These are phyloP conservation scores for Fraxinus xanthoxyloides DNA, from an alignment of 305 asterid genomes.

Conservation along the genomic window DNA sequence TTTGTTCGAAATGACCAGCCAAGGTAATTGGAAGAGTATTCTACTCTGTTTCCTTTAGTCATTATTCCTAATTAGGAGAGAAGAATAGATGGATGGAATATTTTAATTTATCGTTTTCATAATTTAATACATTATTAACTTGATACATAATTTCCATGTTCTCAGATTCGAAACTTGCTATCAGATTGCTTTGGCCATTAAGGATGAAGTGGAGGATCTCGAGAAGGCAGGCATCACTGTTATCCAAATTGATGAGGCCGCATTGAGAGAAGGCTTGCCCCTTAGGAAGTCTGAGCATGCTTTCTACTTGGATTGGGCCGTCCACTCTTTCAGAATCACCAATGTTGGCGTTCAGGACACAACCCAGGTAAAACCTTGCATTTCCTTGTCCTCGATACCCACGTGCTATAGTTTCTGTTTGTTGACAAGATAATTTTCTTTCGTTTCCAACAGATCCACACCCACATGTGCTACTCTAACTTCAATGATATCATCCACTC, in stretches of 20 bases:
- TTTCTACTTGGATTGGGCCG: constrained; percentile 46
- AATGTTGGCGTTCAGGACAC: constrained; percentile 27
- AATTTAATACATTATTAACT: neutral
- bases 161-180: constrained; percentile 39
- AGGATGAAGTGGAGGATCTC: constrained; percentile 48
- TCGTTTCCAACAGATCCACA: constrained; percentile 26
- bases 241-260: constrained; percentile 47
- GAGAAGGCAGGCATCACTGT: constrained; percentile 44
- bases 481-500: constrained; percentile 33
- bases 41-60: neutral
- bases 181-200: constrained; percentile 45
- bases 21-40: constrained; percentile 15
- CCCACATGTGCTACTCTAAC: constrained; percentile 43
- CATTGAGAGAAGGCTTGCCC: constrained; percentile 46
- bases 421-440: neutral
- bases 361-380: constrained; percentile 22
- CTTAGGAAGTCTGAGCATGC: constrained; percentile 39
- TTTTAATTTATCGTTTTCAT: neutral
- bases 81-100: neutral
- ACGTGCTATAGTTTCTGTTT: neutral
- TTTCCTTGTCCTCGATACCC: neutral
- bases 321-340: constrained; percentile 45
- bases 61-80: neutral
- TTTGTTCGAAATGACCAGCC: constrained; percentile 42
- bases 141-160: constrained; percentile 15